Conservation (phyloP, 2,329 filamentous ascomycete species). For the Fusarium solani-melongenae region DNA sequence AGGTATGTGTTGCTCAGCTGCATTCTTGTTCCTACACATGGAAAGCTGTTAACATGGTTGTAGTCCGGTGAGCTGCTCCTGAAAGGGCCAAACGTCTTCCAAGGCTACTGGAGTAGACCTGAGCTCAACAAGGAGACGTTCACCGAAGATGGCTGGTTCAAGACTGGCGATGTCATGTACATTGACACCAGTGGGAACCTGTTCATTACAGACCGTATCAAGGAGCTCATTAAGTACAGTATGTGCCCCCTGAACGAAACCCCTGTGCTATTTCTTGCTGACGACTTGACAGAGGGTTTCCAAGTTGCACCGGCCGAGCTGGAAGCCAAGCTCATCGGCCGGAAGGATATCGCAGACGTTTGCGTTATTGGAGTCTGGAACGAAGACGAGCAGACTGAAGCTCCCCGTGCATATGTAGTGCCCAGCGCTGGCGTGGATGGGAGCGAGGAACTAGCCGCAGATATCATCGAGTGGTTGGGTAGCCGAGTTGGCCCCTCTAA, state of each 20-base stretch:
- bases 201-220: conserved; percentile 89
- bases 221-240: conserved; percentile 71
- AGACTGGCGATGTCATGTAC: conserved; percentile 87
- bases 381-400: conserved; percentile 70
- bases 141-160: conserved; percentile 85
- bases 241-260: neutral
- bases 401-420: conserved; percentile 65
- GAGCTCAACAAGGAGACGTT: conserved; percentile 78
- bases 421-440: conserved; percentile 50
- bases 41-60: neutral
- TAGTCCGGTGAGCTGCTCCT: conserved; percentile 77
- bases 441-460: conserved; percentile 47
- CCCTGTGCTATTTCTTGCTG: conserved; percentile 14
- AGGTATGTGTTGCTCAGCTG: conserved; percentile 41
- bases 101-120: conserved; percentile 80
- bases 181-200: conserved; percentile 83
- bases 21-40: no score
- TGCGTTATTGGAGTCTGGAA: conserved; percentile 73
- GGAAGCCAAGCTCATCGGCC: conserved; percentile 59
- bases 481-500: conserved; percentile 74
- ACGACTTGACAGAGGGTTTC: conserved; percentile 63
- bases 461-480: conserved; percentile 55
- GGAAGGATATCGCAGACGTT: conserved; percentile 64
- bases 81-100: conserved; percentile 83
- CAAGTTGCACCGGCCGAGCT: conserved; percentile 78